Evolutionary conservation across 495 filamentous ascomycete species (phyloP).

Genomic region (Amphirosellinia nigrospora): DNA sequence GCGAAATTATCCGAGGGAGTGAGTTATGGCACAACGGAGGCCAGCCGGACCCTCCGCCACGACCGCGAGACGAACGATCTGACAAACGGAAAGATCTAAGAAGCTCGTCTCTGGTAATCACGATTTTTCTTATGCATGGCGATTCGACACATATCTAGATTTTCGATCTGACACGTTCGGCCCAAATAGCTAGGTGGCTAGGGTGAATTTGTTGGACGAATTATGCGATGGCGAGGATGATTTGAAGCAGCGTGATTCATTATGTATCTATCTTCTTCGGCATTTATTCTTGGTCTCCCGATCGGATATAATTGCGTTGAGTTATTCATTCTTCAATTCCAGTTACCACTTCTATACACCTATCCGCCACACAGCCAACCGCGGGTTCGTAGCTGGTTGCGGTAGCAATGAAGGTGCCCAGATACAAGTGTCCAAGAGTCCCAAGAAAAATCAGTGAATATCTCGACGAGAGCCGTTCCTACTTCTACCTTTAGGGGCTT

Average conservation of each 20-base stretch:
- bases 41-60: not conserved
- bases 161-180: not conserved
- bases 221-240: constrained; percentile 7
- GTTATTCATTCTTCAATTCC: not conserved
- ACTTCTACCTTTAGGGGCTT: not conserved
- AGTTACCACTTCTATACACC: not conserved
- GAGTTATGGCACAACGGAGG: not conserved
- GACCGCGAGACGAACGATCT: not conserved
- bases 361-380: not conserved
- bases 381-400: not conserved
- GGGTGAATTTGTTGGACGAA: not conserved
- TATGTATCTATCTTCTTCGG: not conserved
- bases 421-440: not conserved
- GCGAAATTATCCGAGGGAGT: not conserved
- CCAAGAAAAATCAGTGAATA: not conserved
- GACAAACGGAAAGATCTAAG: not conserved
- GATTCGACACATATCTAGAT: not conserved
- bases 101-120: not conserved
- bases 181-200: not conserved
- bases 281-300: not conserved
- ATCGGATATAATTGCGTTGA: not conserved
- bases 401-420: not conserved
- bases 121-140: not conserved
- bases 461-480: not conserved
- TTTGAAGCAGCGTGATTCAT: not conserved